Base-by-base conservation (phyloP, 73 alveolate genomes). In the Paramecium sonneborni region DNA sequence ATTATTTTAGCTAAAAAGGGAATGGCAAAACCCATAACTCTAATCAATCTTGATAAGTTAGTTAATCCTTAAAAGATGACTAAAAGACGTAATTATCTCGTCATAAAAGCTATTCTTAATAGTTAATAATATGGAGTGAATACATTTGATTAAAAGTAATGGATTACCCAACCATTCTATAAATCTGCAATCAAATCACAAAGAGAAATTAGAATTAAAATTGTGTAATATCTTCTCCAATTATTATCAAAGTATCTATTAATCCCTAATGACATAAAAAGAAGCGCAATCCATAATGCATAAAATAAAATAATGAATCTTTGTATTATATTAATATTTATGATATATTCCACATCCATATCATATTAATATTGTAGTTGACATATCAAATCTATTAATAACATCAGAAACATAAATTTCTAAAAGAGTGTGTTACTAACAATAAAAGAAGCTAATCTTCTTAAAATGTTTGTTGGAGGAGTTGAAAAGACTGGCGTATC, bases 11-110 rank as follows among this genome's bases (percentile, higher is more conserved):
- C 56, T 37, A 74, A 38, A 38, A 74, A 74, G 2, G 87, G 87
- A 35, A 74, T 12, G 3, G 87, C 87, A 74, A 74, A 74, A 12
- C 35, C 57, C 56, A 74, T 74, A 0, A 74, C 87, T 74, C 87
- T 74, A 32, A 74, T 35, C 15, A 74, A 74, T 74, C 87, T 74
- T 74, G 39, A 38, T 30, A 74, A 9, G 5, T 35, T 35, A 32
- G 39, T 35, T 30, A 74, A 74, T 74, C 87, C 58, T 74, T 74
- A 18, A 74, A 74, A 74, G 7, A 74, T 30, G 8, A 74, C 34
- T 4, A 74, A 28, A 8, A 74, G 21, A 11, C 87, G 18, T 21
- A 74, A 74, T 21, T 38, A 6, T 74, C 87, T 74, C 3, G 46
- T 24, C 34, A 43, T 35, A 38, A 35, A 74, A 0, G 46, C 56